These are phyloP conservation scores for Incumbomyces delicatus DNA, from an alignment of 2,329 filamentous ascomycete genomes.

Conservation along the genomic window DNA sequence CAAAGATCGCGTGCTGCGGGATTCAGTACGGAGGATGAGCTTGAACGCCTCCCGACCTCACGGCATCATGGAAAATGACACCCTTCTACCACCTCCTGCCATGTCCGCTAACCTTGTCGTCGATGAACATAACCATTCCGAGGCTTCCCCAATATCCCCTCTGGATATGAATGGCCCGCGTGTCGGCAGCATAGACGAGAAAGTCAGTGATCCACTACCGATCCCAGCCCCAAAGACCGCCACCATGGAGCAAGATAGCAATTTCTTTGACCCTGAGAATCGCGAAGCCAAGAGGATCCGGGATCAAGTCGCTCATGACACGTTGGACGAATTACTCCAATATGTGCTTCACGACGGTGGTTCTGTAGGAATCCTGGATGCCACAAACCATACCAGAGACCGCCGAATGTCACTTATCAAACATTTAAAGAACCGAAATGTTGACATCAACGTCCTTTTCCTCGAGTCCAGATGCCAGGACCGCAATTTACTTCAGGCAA, in stretches of 20 bases:
- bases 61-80: constrained; percentile 22
- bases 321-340: constrained; percentile 80
- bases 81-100: constrained; percentile 30
- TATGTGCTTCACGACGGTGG: constrained; percentile 76
- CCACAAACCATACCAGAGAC: constrained; percentile 89
- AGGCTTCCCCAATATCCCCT: constrained; percentile 9
- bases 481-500: constrained; percentile 74
- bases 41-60: constrained; percentile 26
- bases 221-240: constrained; percentile 33
- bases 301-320: constrained; percentile 86
- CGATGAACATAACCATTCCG: constrained; percentile 29
- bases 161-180: constrained; percentile 10
- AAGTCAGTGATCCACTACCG: constrained; percentile 8
- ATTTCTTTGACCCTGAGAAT: constrained; percentile 90
- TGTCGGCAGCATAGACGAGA: neutral
- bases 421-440: constrained; percentile 68
- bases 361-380: constrained; percentile 89
- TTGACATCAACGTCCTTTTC: constrained; percentile 80
- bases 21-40: constrained; percentile 35
- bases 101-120: constrained; percentile 50
- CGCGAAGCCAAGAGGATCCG: constrained; percentile 69
- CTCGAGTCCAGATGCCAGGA: constrained; percentile 92
- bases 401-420: constrained; percentile 76
- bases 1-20: constrained; percentile 32
- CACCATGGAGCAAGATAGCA: constrained; percentile 73